A percentile compares a stretch with the other conserved stretches of the same genome.
phyloP scores from a whole-genome alignment of 2,329 filamentous ascomycete species.

The Neoscytalidium dimidiatum region DNA sequence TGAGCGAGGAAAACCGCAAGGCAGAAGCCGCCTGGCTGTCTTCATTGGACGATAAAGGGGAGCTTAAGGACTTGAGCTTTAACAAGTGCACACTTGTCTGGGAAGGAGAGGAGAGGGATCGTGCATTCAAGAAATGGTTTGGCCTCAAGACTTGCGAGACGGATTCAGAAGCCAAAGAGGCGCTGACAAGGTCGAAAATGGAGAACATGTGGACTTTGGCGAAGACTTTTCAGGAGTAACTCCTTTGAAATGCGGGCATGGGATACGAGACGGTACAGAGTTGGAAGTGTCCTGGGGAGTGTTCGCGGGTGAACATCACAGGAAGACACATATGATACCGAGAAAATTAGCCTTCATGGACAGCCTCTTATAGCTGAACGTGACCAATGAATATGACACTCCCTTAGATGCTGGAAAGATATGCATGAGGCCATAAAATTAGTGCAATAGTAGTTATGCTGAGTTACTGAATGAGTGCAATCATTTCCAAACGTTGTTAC shows the following conservation, averaged over 20 bases:
- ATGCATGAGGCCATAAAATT: too few relatives aligned
- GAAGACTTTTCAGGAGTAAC: slow-evolving; percentile 55
- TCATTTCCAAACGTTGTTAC: too few relatives aligned
- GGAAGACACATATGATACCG: too few relatives aligned
- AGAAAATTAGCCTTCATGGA: too few relatives aligned
- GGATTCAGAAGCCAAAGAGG: slow-evolving; percentile 83
- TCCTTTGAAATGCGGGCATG: too few relatives aligned
- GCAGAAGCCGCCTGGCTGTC: slow-evolving; percentile 72
- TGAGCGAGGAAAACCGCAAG: slow-evolving; percentile 59
- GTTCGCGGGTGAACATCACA: too few relatives aligned
- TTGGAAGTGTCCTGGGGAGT: neutral
- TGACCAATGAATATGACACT: too few relatives aligned
- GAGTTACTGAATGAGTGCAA: too few relatives aligned
- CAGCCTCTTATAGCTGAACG: too few relatives aligned
- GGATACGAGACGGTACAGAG: neutral
- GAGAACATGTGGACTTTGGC: slow-evolving; percentile 94
- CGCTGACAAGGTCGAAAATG: slow-evolving; percentile 78
- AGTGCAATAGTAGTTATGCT: too few relatives aligned
- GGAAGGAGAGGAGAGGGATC: slow-evolving; percentile 82
- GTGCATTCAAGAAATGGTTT: slow-evolving; percentile 84
- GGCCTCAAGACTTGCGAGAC: slow-evolving; percentile 85
- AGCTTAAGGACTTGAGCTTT: slow-evolving; percentile 75
- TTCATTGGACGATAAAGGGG: slow-evolving; percentile 74
- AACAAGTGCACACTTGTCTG: slow-evolving; percentile 87
- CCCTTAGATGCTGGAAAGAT: too few relatives aligned